Evolutionary conservation across 305 asterid genomes (phyloP), one percentile per base, ranked within the genome.

Genomic region (Andrographis paniculata): DNA sequence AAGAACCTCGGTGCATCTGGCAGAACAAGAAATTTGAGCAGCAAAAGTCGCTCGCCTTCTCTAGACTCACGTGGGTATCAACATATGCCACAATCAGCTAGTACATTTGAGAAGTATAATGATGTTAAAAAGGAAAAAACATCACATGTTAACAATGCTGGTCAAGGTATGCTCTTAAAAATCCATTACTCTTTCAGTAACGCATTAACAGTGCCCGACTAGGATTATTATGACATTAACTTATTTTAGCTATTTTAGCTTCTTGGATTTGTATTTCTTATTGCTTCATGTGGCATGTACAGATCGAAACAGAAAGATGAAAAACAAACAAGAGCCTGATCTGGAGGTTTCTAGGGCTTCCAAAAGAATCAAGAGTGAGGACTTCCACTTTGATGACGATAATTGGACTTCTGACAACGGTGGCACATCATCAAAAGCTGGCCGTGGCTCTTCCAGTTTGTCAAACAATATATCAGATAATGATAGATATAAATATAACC

Each of bases 311-410:
- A 31, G 71, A 17, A 81, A 79, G 74, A 66, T 55, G 57, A 78
- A 60, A 69, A 74, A 56, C 82, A 77, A 63, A 59, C 73, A 73
- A 36, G 94, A 71, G 58, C 55, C 68, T 59, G 94, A 63, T 57
- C 31, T 49, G 52, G 94, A 78, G 48, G 72, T 65, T 59, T 63
- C 71, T 28, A 75, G 83, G 67, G 68, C 77, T 63, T 72, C 76
- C 52, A 92, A 84, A 80, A 84, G 87, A 70, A 47, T 71, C 14
- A 84, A 81, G 72, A 62, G 74, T 13, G 87, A 73, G 59, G 84
- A 72, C 49, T 44, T 55, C 9, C 70, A 22, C 53, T 35, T 64
- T 66, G 73, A 70, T 53, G 78, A 79, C 45, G 83, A 69, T 56
- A 73, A 69, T 68, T 66, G 74, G 74, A 53, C 64, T 50, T 68